Base-by-base conservation (phyloP, 2,329 filamentous ascomycete species). In the Diaporthe eres region DNA sequence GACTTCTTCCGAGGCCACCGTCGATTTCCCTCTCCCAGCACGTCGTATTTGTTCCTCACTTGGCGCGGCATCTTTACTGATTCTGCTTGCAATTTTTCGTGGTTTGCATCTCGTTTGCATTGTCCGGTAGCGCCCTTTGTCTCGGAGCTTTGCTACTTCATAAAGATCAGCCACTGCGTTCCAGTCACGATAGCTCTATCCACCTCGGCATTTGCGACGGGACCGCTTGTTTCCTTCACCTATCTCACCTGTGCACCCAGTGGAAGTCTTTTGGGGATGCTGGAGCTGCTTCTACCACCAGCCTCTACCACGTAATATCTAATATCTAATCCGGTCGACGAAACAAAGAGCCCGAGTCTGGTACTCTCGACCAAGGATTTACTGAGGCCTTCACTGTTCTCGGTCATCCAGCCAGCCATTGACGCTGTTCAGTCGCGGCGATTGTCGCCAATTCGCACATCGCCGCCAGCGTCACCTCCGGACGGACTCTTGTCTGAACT, bases 281-380 rank as follows among this genome's bases (percentile, higher is more conserved):
- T 49, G 47, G 58, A 47, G 61, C 57, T 75, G 74, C 72, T 34
- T 57, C 34, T 74, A 60, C 77, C 77, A 79, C 80, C 80, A 78
- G 73, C 49, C 76, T 68, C 75, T 76, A 77, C 73, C 47, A 22
- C 31, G 73, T 82, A 82, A 82, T 81, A 72, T 44, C 61, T 82
- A 81, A 82, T 81, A 65, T 58, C 68, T 79, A 80, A 81, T 81
- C 77, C 58, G 31, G 71, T 60, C 68, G 42, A 67, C 44, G 28
- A 31, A 39, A 22, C 31, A 37, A 44, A 57, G 39, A 74, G 77
- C 79, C 75, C 70, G 79, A 78, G 78, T 80, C 80, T 72, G 79
- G 78, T 77, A 78, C 78, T 79, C 78, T 75, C 70, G 75, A 75
- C 75, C 77, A 67, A 44, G 49, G 31, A 42, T 5, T 28, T 44